A percentile compares a stretch with the other conserved stretches of the same genome.
Evolutionary conservation across 495 filamentous ascomycete species (phyloP).

Genomic region (Penicillium bialowiezense): DNA sequence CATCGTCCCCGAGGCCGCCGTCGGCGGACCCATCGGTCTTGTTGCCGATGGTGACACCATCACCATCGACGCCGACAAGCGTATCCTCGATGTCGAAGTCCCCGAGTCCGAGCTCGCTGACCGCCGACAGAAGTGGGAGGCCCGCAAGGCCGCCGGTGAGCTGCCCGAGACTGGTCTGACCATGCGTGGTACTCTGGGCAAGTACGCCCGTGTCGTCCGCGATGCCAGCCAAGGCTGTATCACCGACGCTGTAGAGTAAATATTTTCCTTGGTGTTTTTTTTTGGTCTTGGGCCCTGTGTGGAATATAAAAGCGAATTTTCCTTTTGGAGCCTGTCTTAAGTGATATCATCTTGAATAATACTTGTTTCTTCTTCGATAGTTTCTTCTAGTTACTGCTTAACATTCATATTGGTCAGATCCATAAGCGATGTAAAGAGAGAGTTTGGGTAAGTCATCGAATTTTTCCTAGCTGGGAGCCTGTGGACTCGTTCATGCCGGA

Average conservation of each 20-base stretch:
- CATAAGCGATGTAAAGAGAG: too few relatives aligned
- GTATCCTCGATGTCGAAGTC: conserved; percentile 48
- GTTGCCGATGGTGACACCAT: conserved; percentile 55
- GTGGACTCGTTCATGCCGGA: too few relatives aligned
- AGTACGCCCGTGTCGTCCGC: conserved; percentile 71
- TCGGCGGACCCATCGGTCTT: conserved; percentile 56
- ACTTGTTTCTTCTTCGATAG: conserved; percentile 10
- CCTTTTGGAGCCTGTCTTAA: conserved; percentile 15
- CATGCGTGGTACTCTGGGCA: conserved; percentile 82
- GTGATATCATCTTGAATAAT: conserved; percentile 23
- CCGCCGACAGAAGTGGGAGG: conserved; percentile 61
- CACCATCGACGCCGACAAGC: conserved; percentile 53
- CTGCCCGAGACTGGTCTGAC: conserved; percentile 36
- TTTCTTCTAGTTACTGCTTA: neutral
- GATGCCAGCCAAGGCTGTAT: conserved; percentile 67
- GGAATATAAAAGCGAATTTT: conserved; percentile 27
- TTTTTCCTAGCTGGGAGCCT: too few relatives aligned
- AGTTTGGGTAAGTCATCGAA: too few relatives aligned
- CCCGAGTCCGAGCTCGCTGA: conserved; percentile 57
- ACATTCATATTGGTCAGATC: too few relatives aligned
- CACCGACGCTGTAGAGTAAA: conserved; percentile 43
- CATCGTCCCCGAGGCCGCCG: conserved; percentile 56
- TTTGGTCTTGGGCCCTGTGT: conserved; percentile 4
- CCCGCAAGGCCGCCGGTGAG: conserved; percentile 31
- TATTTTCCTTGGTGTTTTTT: conserved; percentile 3